Percentiles rank a stretch among this genome's conserved stretches.
Evolutionary conservation across 23 red algal species (phyloP).

Genomic region (Chondrus crispus): DNA sequence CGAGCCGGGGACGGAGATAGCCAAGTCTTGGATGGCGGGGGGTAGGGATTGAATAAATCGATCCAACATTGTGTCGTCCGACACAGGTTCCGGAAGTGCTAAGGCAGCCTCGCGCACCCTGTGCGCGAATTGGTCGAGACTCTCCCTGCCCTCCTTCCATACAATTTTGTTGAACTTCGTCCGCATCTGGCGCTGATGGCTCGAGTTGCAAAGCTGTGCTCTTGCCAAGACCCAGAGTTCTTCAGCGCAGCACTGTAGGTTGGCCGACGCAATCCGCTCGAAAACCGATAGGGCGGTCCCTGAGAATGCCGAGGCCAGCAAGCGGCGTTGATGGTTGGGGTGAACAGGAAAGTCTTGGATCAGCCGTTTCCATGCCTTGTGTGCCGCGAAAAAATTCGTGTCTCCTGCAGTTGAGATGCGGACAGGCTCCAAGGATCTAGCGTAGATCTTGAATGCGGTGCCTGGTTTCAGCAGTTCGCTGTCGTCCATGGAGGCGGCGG

Average conservation of each 20-base stretch:
- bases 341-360: neutral
- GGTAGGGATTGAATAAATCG: neutral
- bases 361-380: neutral
- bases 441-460: too few relatives aligned
- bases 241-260: neutral
- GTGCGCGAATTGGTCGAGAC: neutral
- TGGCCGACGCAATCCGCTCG: neutral
- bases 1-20: neutral
- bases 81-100: neutral
- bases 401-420: neutral
- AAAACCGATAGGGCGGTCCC: neutral
- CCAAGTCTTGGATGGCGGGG: neutral
- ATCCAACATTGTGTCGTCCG: neutral
- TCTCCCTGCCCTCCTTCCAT: neutral
- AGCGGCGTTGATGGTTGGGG: neutral
- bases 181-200: neutral
- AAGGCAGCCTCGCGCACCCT: neutral
- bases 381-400: neutral
- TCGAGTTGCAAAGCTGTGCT: neutral
- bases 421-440: too few relatives aligned
- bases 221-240: neutral
- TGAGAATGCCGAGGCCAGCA: neutral
- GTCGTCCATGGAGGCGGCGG: too few relatives aligned
- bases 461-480: too few relatives aligned
- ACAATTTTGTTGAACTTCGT: neutral